Percentiles rank a stretch among this genome's conserved stretches.
Conservation (phyloP, 352 stramenopile species). For the Globisporangium middletonii region DNA sequence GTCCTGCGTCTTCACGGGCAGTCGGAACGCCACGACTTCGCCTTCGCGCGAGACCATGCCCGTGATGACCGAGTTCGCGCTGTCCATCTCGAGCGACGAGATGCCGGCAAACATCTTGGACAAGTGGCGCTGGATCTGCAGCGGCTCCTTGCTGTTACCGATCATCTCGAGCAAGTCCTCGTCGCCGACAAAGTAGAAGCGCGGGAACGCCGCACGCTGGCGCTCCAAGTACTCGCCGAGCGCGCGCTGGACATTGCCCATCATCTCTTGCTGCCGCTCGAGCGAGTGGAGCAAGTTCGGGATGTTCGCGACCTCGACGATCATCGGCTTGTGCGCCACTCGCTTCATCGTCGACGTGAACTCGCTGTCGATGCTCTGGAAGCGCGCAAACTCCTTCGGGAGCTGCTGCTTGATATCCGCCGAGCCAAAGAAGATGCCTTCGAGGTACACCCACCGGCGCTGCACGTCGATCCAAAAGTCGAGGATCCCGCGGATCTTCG, state of each 20-base stretch:
- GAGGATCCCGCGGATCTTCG: conserved; percentile 94
- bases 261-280: conserved; percentile 94
- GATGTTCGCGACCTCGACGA: conserved; percentile 92
- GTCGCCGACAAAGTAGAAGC: conserved; percentile 99
- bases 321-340: conserved; percentile 94
- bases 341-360: conserved; percentile 98
- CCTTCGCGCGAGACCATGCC: conserved; percentile 99
- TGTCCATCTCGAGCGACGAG: conserved; percentile 86
- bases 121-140: conserved; percentile 95
- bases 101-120: conserved; percentile 99
- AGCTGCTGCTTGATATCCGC: conserved; percentile 99
- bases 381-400: conserved; percentile 96
- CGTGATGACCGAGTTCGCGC: conserved; percentile 60
- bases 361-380: conserved; percentile 98
- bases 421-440: conserved; percentile 98
- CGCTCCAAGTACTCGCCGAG: conserved; percentile 99
- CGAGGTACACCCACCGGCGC: conserved; percentile 98
- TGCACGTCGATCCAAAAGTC: conserved; percentile 99
- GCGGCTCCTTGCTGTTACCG: conserved; percentile 97
- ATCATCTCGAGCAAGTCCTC: conserved; percentile 99
- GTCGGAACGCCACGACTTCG: conserved; percentile 94
- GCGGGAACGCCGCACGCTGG: conserved; percentile 93
- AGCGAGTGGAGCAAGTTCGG: conserved; percentile 90
- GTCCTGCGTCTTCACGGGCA: conserved; percentile 88
- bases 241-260: conserved; percentile 99